These are phyloP conservation scores for Erysimum cheiranthoides DNA, from an alignment of 345 rosid genomes.

Conservation along the genomic window DNA sequence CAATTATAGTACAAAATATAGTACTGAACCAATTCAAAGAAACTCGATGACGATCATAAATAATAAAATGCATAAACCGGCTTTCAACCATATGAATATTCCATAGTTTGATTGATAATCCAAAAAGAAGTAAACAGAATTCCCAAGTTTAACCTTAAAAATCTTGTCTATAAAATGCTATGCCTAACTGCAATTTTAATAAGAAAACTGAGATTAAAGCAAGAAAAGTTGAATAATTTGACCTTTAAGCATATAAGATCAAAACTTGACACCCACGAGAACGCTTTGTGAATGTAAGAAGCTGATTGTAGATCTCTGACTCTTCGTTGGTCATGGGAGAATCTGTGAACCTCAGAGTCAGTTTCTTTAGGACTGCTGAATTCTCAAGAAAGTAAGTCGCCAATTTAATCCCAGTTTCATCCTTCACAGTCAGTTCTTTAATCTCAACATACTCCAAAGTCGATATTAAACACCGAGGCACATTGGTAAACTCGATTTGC, in stretches of 20 bases:
- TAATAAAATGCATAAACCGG: too few relatives aligned
- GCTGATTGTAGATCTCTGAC: background rate
- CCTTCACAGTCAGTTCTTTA: background rate
- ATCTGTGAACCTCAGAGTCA: background rate
- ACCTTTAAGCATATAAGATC: background rate
- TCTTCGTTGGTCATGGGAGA: background rate
- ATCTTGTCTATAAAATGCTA: too few relatives aligned
- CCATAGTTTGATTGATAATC: too few relatives aligned
- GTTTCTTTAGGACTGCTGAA: slow-evolving; percentile 7
- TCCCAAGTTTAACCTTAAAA: too few relatives aligned
- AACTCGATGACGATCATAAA: too few relatives aligned
- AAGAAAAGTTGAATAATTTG: background rate
- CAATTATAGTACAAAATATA: too few relatives aligned
- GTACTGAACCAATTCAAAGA: too few relatives aligned
- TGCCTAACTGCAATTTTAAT: background rate
- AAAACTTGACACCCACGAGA: background rate
- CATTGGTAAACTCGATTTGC: background rate
- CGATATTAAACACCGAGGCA: background rate
- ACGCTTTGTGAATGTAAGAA: background rate
- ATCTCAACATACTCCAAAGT: background rate
- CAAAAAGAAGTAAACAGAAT: too few relatives aligned
- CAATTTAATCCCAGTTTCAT: background rate
- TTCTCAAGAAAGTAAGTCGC: background rate
- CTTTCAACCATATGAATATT: too few relatives aligned
- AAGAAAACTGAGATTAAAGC: background rate